Evolutionary conservation across 805 yeast genomes (phyloP).

Genomic region (Saccharomyces paradoxus): DNA sequence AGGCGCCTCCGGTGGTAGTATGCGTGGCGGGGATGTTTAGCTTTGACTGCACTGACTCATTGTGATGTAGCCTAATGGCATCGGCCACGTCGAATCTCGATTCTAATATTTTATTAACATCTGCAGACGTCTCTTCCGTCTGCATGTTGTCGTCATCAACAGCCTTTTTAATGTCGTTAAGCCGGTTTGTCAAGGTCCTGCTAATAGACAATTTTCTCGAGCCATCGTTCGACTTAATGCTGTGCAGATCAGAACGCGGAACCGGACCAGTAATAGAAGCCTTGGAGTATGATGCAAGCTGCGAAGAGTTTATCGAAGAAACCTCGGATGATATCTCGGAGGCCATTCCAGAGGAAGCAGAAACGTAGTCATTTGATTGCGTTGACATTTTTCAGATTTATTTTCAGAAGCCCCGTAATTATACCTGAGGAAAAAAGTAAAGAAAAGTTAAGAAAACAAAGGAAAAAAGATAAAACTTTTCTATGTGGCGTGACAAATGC

Average conservation of each 20-base stretch:
- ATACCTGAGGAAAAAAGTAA: neutral
- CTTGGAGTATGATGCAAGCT: neutral
- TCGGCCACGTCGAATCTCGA: slow-evolving; percentile 26
- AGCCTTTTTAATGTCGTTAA: slow-evolving; percentile 15
- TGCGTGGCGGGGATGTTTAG: neutral
- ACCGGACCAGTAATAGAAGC: neutral
- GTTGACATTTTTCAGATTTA: neutral
- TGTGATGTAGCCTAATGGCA: slow-evolving; percentile 21
- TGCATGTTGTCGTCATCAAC: slow-evolving; percentile 22
- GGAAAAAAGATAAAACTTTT: neutral
- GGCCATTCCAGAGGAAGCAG: neutral
- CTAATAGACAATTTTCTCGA: slow-evolving; percentile 5
- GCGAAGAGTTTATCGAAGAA: neutral
- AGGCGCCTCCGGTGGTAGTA: neutral
- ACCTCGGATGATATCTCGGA: neutral
- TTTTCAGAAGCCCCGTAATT: neutral
- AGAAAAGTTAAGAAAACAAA: neutral
- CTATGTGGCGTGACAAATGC: neutral
- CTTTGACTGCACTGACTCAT: neutral
- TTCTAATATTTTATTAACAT: slow-evolving; percentile 14
- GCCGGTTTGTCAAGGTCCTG: slow-evolving; percentile 9
- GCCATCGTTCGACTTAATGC: neutral
- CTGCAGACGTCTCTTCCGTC: slow-evolving; percentile 5
- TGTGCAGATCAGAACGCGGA: neutral
- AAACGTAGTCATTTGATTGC: neutral